Evolutionary conservation across 129 eudicot species (phyloP).

Genomic region (Escallonia herrerae): DNA sequence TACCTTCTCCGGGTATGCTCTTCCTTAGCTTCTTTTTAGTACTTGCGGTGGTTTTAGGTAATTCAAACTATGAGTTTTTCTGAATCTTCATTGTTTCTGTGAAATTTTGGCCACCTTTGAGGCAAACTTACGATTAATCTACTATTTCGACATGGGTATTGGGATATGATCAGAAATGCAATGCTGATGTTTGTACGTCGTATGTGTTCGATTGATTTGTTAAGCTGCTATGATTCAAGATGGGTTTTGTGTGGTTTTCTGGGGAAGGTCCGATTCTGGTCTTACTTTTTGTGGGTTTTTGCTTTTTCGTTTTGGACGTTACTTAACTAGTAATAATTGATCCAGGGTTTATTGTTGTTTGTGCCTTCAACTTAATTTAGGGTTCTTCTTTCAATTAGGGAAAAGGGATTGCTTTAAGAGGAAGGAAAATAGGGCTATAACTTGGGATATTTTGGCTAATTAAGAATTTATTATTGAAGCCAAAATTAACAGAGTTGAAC

Average conservation of each 20-base stretch:
- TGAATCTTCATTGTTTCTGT: too few species aligned
- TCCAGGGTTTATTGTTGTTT: conserved; percentile 4
- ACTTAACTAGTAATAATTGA: not conserved
- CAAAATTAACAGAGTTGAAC: too few species aligned
- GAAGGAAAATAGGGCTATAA: not conserved
- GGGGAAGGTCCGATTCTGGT: conserved; percentile 5
- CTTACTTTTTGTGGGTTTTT: not conserved
- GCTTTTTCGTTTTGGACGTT: not conserved
- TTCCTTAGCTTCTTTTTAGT: not conserved
- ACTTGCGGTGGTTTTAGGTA: too few species aligned
- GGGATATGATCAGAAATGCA: not conserved
- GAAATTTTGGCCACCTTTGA: too few species aligned
- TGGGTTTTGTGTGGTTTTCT: conserved; percentile 7
- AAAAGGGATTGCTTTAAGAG: not conserved
- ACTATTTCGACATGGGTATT: too few species aligned
- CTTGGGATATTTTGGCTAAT: not conserved
- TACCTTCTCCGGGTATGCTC: conserved; percentile 5
- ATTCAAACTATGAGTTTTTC: too few species aligned
- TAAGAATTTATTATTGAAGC: too few species aligned
- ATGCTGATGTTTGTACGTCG: not conserved
- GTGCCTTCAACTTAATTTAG: not conserved
- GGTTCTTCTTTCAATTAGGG: not conserved
- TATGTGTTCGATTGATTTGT: not conserved
- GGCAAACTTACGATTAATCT: too few species aligned
- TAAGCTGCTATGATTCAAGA: not conserved